Conservation (phyloP, 805 yeast genomes). For the Kuraishia molischiana region DNA sequence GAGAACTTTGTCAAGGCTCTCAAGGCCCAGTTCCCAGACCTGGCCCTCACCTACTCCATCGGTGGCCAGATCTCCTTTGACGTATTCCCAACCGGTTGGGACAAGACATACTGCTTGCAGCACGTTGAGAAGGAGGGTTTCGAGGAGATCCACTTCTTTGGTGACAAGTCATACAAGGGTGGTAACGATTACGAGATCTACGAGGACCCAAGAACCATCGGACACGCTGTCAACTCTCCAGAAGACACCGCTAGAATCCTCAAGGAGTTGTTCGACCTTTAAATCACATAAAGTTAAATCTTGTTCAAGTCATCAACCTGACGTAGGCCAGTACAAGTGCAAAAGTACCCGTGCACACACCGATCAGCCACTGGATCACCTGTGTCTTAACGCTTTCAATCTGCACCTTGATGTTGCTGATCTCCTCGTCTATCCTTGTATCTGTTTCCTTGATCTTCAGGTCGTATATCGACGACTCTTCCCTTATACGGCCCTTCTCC, state of each 20-base stretch:
- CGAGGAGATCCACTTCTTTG: slow-evolving; percentile 89
- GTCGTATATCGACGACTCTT: slow-evolving; percentile 88
- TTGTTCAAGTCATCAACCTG: slow-evolving; percentile 65
- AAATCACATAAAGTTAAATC: slow-evolving; percentile 28
- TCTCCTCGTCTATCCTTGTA: slow-evolving; percentile 91
- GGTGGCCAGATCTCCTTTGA: slow-evolving; percentile 99
- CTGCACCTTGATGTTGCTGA: slow-evolving; percentile 89
- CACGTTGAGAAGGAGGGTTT: slow-evolving; percentile 84
- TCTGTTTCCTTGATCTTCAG: slow-evolving; percentile 91
- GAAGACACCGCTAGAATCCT: slow-evolving; percentile 81
- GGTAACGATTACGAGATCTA: slow-evolving; percentile 99
- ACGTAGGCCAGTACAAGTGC: slow-evolving; percentile 90
- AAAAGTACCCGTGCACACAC: slow-evolving; percentile 97
- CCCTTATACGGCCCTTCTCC: slow-evolving; percentile 93
- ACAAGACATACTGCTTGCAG: slow-evolving; percentile 94
- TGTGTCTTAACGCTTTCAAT: slow-evolving; percentile 93
- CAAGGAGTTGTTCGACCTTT: slow-evolving; percentile 65
- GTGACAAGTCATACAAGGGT: slow-evolving; percentile 95
- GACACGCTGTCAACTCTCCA: slow-evolving; percentile 88
- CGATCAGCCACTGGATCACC: slow-evolving; percentile 96
- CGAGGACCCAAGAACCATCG: slow-evolving; percentile 85
- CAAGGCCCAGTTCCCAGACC: slow-evolving; percentile 73
- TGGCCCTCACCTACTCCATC: slow-evolving; percentile 86
- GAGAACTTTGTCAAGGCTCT: slow-evolving; percentile 76
- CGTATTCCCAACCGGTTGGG: slow-evolving; percentile 99